phyloP scores from a whole-genome alignment of 1,139 yeast species.

The Debaryomycetaceae sp. region DNA sequence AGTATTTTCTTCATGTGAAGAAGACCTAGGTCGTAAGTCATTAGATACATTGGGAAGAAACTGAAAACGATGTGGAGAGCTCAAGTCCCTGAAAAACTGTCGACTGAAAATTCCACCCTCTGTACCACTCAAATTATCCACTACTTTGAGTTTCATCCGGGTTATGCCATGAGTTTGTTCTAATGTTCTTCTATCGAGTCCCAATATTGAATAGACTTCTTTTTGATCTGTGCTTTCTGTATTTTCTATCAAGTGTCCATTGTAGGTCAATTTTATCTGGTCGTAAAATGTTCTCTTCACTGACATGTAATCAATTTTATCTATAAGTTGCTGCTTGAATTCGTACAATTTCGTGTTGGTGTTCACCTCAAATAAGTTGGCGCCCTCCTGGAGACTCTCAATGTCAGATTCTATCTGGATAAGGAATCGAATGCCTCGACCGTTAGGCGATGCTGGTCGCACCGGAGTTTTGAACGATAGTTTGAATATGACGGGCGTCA shows the following conservation, averaged over 20 bases:
- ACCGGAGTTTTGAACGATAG: neutral
- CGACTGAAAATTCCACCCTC: constrained; percentile 26
- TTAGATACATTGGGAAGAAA: constrained; percentile 16
- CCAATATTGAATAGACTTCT: constrained; percentile 11
- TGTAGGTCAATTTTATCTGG: constrained; percentile 19
- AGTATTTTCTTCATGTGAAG: neutral
- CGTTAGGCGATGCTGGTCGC: neutral
- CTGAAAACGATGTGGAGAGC: constrained; percentile 20
- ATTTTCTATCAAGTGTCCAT: constrained; percentile 9
- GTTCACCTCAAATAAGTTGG: constrained; percentile 23
- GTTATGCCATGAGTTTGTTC: constrained; percentile 9
- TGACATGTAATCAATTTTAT: constrained; percentile 19
- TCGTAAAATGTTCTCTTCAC: constrained; percentile 29
- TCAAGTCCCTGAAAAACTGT: constrained; percentile 25
- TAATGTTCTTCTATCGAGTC: constrained; percentile 10
- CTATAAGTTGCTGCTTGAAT: constrained; percentile 20
- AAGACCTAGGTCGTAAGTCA: constrained; percentile 3
- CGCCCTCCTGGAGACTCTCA: constrained; percentile 17
- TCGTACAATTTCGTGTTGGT: constrained; percentile 18
- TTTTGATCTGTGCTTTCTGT: constrained; percentile 6
- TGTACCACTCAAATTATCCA: constrained; percentile 9
- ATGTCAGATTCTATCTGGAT: constrained; percentile 15
- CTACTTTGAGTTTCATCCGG: constrained; percentile 10
- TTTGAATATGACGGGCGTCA: constrained; percentile 14
- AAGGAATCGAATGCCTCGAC: constrained; percentile 8